These are phyloP conservation scores for Solanum neorickii DNA, from an alignment of 257 asterid genomes.

Conservation along the genomic window DNA sequence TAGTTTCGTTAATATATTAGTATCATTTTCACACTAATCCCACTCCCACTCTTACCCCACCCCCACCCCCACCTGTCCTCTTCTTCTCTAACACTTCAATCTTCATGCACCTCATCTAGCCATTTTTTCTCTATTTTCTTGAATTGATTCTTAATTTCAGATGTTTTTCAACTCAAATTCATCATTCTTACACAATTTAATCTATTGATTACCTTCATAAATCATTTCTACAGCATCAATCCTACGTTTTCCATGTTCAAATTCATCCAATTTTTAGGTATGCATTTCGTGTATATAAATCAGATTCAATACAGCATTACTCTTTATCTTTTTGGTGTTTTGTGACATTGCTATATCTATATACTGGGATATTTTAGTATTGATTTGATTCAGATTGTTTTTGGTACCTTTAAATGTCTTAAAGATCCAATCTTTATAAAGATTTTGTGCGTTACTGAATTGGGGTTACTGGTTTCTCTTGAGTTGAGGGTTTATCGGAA, in stretches of 20 bases:
- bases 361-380: neutral
- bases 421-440: neutral
- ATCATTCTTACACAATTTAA: neutral
- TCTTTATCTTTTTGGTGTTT: neutral
- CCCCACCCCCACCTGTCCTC: neutral
- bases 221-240: neutral
- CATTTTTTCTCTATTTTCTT: neutral
- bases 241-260: neutral
- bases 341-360: neutral
- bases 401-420: neutral
- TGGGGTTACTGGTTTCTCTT: neutral
- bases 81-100: neutral
- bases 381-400: neutral
- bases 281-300: neutral
- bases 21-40: neutral
- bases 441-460: neutral
- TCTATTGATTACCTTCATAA: neutral
- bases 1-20: neutral
- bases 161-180: neutral
- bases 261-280: neutral
- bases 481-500: neutral
- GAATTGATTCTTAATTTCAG: neutral
- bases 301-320: neutral
- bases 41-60: accelerated
- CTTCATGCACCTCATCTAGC: neutral